phyloP scores from a whole-genome alignment of 257 asterid genomes.

The Solanum pennellii region DNA sequence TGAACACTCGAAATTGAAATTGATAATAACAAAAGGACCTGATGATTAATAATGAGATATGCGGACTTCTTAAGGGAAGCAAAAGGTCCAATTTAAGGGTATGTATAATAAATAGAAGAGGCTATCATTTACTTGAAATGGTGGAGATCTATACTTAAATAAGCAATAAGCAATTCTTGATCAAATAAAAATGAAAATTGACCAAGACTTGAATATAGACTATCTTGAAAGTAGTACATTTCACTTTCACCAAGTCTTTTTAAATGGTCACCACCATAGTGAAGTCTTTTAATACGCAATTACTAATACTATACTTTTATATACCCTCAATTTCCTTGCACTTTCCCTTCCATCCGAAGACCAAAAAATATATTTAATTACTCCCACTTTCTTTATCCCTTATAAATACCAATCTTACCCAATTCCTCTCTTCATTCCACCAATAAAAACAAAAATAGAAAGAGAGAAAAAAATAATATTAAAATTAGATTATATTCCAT shows the following conservation, averaged over 20 bases:
- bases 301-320: background rate
- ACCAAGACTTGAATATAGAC: background rate
- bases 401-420: background rate
- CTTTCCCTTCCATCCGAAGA: background rate
- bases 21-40: accelerated
- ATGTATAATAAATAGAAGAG: background rate
- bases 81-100: background rate
- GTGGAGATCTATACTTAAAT: background rate
- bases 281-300: background rate
- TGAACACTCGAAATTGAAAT: too few relatives aligned
- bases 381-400: background rate
- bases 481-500: background rate
- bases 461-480: background rate
- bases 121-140: background rate
- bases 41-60: too few relatives aligned
- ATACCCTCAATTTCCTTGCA: background rate
- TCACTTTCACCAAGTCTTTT: background rate
- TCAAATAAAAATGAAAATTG: background rate
- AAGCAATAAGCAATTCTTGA: background rate
- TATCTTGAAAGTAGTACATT: background rate
- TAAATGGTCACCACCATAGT: background rate
- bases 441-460: background rate
- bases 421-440: background rate
- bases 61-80: background rate
- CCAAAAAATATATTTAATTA: background rate